Evolutionary conservation across 805 yeast genomes (phyloP).

Genomic region (Lipomyces starkeyi): DNA sequence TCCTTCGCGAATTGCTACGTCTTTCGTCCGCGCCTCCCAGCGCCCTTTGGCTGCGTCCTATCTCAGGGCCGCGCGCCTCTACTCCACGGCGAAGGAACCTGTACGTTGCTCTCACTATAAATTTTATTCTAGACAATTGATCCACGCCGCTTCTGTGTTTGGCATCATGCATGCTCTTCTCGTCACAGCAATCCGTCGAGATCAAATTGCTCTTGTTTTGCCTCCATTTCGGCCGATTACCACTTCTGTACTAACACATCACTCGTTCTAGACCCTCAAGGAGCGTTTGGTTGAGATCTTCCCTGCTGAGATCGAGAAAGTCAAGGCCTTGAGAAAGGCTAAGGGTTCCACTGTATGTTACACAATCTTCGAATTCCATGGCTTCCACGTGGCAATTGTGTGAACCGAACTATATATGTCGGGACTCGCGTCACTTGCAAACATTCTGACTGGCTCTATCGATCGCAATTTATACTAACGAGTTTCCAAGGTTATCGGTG

Average conservation of each 20-base stretch:
- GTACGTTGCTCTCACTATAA: conserved; percentile 27
- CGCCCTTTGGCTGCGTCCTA: conserved; percentile 31
- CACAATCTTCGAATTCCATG: neutral
- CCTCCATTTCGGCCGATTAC: neutral
- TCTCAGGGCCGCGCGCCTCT: conserved; percentile 35
- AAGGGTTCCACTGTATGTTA: conserved; percentile 75
- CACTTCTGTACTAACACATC: conserved; percentile 4
- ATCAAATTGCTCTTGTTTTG: neutral
- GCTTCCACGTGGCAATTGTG: neutral
- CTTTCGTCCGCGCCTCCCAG: conserved; percentile 37
- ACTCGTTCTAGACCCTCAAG: conserved; percentile 62
- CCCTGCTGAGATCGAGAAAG: conserved; percentile 91
- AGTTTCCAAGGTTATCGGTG: conserved; percentile 59
- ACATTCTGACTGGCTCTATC: neutral
- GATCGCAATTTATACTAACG: neutral
- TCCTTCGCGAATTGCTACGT: conserved; percentile 35
- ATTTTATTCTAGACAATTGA: neutral
- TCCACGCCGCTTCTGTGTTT: neutral
- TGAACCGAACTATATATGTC: neutral
- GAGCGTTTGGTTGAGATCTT: conserved; percentile 91
- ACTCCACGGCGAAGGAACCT: conserved; percentile 41
- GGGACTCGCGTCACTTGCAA: too few species aligned
- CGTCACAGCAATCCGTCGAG: neutral
- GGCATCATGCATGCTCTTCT: neutral
- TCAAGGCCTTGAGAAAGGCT: conserved; percentile 85